Conservation (phyloP, 2,329 filamentous ascomycete species). For the Colletotrichum tamarilloi region DNA sequence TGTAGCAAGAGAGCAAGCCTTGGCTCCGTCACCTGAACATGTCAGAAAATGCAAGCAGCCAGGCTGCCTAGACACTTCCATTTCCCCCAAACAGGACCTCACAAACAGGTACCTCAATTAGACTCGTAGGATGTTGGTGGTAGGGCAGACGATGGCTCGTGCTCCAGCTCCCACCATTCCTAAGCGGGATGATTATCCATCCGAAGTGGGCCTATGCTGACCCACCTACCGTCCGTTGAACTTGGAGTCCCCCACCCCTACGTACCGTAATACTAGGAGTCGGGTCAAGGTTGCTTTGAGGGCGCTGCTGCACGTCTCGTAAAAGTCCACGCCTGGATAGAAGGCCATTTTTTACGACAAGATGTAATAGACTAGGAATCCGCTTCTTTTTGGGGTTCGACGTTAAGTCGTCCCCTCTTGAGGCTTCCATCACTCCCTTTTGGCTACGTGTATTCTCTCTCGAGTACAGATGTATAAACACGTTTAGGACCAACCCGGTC, state of each 20-base stretch:
- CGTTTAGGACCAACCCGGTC: neutral
- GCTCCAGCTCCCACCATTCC: neutral
- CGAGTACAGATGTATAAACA: neutral
- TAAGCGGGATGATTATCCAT: slow-evolving; percentile 22
- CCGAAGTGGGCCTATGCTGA: slow-evolving; percentile 21
- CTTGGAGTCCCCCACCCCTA: neutral
- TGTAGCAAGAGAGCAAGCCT: neutral
- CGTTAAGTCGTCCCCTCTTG: neutral
- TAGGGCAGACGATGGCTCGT: slow-evolving; percentile 1
- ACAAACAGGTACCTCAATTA: slow-evolving; percentile 5
- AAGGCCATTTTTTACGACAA: neutral
- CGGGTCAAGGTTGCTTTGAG: neutral
- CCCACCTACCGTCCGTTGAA: slow-evolving; percentile 18
- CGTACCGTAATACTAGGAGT: neutral
- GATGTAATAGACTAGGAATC: neutral
- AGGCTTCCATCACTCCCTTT: neutral
- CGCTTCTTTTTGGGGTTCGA: neutral
- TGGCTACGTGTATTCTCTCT: neutral
- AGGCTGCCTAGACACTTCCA: neutral
- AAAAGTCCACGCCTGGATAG: neutral
- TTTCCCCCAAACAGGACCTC: neutral
- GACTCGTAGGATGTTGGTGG: slow-evolving; percentile 7
- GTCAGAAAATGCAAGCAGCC: neutral
- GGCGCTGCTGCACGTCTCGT: slow-evolving; percentile 16
- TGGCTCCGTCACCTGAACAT: neutral